Conservation (phyloP, 768 basidiomycete species). For the Mycena alexandri region DNA sequence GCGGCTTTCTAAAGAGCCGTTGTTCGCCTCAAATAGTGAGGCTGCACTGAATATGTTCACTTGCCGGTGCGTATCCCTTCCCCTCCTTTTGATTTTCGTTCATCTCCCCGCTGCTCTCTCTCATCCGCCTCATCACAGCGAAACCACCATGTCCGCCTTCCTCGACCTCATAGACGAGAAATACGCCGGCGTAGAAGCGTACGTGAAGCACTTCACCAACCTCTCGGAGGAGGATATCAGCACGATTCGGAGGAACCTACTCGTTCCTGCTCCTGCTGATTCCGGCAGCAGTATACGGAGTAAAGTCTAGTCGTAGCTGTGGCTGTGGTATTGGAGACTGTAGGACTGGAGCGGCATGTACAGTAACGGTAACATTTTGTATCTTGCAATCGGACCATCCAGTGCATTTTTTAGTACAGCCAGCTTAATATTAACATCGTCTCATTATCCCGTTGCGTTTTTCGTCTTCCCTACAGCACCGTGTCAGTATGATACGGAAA, state of each 20-base stretch:
- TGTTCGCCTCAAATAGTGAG: constrained; percentile 79
- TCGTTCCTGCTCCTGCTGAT: constrained; percentile 46
- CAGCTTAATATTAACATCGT: constrained; percentile 18
- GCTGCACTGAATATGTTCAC: constrained; percentile 89
- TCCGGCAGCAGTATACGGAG: constrained; percentile 9
- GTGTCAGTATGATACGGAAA: background rate
- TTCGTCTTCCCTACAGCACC: constrained; percentile 30
- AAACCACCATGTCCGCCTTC: constrained; percentile 83
- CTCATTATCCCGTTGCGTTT: constrained; percentile 37
- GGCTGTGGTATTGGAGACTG: no score
- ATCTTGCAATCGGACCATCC: background rate
- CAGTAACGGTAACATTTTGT: background rate
- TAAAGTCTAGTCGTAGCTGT: constrained; percentile 22
- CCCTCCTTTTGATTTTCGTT: constrained; percentile 14
- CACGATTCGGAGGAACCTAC: constrained; percentile 69
- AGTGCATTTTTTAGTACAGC: background rate
- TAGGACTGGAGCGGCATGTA: no score
- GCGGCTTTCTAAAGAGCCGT: constrained; percentile 75
- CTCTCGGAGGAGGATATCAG: constrained; percentile 74
- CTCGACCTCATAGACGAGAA: constrained; percentile 69
- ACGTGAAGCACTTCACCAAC: constrained; percentile 66
- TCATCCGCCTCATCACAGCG: constrained; percentile 46
- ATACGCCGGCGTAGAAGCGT: constrained; percentile 78
- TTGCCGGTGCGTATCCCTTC: constrained; percentile 67
- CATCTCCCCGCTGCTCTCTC: constrained; percentile 2